Evolutionary conservation across 108 stramenopile genomes (phyloP).

Genomic region (Discostella stelligeroides): DNA sequence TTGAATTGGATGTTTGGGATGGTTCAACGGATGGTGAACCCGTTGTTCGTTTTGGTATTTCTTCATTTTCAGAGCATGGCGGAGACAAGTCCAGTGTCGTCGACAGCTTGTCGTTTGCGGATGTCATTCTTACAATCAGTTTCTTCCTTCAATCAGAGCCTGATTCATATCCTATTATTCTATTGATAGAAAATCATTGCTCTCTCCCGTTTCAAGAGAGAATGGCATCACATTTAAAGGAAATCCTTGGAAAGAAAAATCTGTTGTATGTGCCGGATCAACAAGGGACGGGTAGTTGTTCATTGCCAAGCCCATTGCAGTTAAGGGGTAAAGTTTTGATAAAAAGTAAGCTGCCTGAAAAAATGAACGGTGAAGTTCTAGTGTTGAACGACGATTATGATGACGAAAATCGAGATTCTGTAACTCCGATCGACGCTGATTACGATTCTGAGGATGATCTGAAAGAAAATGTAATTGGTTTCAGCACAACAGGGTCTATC

Average conservation of each 20-base stretch:
- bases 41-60: constrained; percentile 30
- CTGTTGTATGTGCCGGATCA: constrained; percentile 48
- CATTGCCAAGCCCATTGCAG: constrained; percentile 75
- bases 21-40: constrained; percentile 52
- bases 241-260: constrained; percentile 54
- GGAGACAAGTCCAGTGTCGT: constrained; percentile 8
- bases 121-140: constrained; percentile 56
- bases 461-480: constrained; percentile 59
- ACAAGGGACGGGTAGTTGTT: constrained; percentile 18
- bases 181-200: constrained; percentile 96
- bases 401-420: constrained; percentile 57
- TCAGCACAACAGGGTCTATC: constrained; percentile 68
- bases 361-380: constrained; percentile 39
- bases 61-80: constrained; percentile 23
- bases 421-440: constrained; percentile 27
- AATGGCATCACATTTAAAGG: constrained; percentile 68
- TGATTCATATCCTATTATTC: constrained; percentile 84
- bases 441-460: constrained; percentile 63
- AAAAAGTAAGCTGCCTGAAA: constrained; percentile 70
- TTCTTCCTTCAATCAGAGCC: constrained; percentile 58
- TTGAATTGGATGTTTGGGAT: constrained; percentile 96
- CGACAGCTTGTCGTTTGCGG: constrained; percentile 32
- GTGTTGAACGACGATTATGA: constrained; percentile 84
- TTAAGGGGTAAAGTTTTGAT: constrained; percentile 82
- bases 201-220: constrained; percentile 69